phyloP scores from a whole-genome alignment of 257 asterid species.

The Solanum megistacrolobum region DNA sequence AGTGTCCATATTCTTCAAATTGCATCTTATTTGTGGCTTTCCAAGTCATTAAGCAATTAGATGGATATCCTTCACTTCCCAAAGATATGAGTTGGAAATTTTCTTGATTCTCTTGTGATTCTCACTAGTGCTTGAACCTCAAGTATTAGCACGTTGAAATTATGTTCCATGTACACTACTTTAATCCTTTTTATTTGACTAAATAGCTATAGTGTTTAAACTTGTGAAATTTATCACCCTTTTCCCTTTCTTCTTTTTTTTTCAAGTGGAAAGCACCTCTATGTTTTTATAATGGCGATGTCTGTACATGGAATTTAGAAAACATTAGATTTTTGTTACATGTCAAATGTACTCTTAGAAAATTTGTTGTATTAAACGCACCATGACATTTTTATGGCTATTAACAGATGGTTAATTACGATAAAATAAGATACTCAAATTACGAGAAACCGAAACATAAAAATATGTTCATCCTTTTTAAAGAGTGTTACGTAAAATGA shows the following conservation, averaged over 20 bases:
- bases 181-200: slow-evolving; percentile 7
- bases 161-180: background rate
- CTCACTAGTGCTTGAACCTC: background rate
- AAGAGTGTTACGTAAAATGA: background rate
- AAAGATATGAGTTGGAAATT: slow-evolving; percentile 1
- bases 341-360: background rate
- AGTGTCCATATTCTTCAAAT: slow-evolving; percentile 5
- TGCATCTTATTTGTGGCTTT: slow-evolving; percentile 7
- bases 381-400: background rate
- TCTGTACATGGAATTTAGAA: background rate
- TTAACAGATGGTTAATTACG: background rate
- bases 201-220: slow-evolving; percentile 1
- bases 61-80: background rate
- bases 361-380: background rate
- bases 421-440: background rate
- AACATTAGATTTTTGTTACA: background rate
- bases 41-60: background rate
- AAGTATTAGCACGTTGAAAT: background rate
- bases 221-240: background rate
- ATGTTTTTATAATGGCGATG: background rate
- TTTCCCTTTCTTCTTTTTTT: no score
- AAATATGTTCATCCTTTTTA: background rate
- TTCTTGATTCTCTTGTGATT: slow-evolving; percentile 2
- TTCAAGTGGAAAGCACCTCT: background rate
- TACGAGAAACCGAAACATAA: no score